phyloP scores from a whole-genome alignment of 495 filamentous ascomycete genomes.

The Aspergillus homomorphus region DNA sequence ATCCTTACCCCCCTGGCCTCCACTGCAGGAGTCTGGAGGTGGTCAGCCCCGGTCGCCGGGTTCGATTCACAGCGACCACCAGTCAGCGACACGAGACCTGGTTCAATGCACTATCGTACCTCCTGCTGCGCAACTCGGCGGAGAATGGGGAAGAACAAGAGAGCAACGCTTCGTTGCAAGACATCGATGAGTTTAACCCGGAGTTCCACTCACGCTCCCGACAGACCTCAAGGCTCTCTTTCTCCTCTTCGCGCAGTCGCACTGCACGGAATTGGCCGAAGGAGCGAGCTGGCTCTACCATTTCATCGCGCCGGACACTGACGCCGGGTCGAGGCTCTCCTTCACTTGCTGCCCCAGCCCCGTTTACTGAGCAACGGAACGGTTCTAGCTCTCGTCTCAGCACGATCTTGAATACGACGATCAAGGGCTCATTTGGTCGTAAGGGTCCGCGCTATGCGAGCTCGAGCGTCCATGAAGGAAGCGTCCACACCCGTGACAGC shows the following conservation, averaged over 20 bases:
- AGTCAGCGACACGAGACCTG: constrained; percentile 94
- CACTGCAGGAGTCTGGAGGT: constrained; percentile 91
- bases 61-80: constrained; percentile 93
- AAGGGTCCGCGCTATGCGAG: constrained; percentile 37
- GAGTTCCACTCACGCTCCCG: constrained; percentile 54
- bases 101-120: constrained; percentile 96
- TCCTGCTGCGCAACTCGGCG: constrained; percentile 70
- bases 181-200: constrained; percentile 89
- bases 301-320: constrained; percentile 44
- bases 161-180: constrained; percentile 65
- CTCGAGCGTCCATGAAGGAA: constrained; percentile 64
- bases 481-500: constrained; percentile 64
- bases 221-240: constrained; percentile 58
- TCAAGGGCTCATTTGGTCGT: constrained; percentile 44
- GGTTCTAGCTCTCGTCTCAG: constrained; percentile 44
- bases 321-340: constrained; percentile 44
- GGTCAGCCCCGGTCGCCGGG: constrained; percentile 78
- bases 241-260: constrained; percentile 81
- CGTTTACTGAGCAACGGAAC: constrained; percentile 40
- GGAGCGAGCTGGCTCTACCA: constrained; percentile 46
- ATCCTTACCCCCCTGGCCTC: constrained; percentile 89
- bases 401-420: constrained; percentile 43
- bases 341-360: constrained; percentile 40
- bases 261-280: constrained; percentile 57
- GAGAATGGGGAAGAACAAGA: constrained; percentile 57